Evolutionary conservation across 192 early-diverging fungal genomes (phyloP).

Genomic region (Dissophora globulifera): DNA sequence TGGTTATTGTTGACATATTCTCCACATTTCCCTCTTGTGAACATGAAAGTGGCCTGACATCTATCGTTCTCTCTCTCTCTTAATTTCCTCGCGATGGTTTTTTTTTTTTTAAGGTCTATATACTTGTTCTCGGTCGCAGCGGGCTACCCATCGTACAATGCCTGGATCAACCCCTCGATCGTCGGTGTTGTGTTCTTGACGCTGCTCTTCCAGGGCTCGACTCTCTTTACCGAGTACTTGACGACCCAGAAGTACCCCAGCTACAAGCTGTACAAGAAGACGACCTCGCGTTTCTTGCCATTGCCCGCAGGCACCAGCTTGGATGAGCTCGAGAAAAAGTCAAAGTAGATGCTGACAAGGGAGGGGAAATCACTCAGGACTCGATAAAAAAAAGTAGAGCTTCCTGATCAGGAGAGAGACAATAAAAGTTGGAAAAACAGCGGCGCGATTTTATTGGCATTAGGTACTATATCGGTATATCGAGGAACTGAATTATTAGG

Average conservation of each 20-base stretch:
- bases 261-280: conserved; percentile 74
- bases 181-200: conserved; percentile 65
- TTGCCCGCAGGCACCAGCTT: conserved; percentile 39
- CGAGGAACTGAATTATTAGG: too few relatives aligned
- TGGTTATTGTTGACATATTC: too few relatives aligned
- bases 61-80: neutral
- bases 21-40: too few relatives aligned
- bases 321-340: conserved; percentile 38
- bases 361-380: neutral
- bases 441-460: neutral
- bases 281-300: conserved; percentile 70
- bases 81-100: neutral
- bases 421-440: too few relatives aligned
- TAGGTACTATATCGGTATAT: neutral
- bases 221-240: conserved; percentile 71
- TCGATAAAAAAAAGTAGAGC: neutral
- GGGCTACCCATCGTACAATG: conserved; percentile 27
- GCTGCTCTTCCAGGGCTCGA: conserved; percentile 75
- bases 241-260: conserved; percentile 77
- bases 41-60: too few relatives aligned
- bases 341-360: conserved; percentile 3
- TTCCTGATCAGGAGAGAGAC: too few relatives aligned
- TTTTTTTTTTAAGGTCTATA: conserved; percentile 35
- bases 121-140: conserved; percentile 70
- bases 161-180: conserved; percentile 58